Base-by-base conservation (phyloP, 805 yeast species). In the Saccharomycopsis guyanensis region DNA sequence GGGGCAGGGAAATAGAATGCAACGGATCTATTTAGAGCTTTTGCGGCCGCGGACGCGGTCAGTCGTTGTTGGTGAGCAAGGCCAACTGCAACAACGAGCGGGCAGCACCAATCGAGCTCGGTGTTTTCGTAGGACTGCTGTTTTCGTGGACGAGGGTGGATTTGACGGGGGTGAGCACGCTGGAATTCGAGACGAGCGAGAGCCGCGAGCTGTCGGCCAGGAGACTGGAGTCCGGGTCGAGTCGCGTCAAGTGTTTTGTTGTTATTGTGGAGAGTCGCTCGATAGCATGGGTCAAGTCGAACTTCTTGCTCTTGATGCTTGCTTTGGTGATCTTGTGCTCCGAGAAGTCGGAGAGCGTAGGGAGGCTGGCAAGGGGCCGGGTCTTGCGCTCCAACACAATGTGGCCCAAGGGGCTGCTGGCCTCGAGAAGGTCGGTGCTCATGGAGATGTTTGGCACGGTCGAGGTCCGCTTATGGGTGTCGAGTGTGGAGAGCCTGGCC, bases 51-150 rank as follows among this genome's bases (percentile, higher is more conserved):
- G n/a, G n/a, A n/a, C n/a, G n/a, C n/a, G n/a, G n/a, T n/a, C n/a
- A n/a, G 19, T 16, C n/a, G 19, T 37, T 37, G 10, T 20, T 25
- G 19, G 10, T 25, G 24, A 25, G 29, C 37, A 42, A 34, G 4
- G 45, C 27, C 32, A 42, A 34, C 24, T 42, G 45, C 16, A 42
- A 20, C 32, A 42, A 34, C n/a, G 29, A 16, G 20, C 27, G 33
- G n/a, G 45, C 45, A 4, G 45, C 45, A 4, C 45, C 45, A 16
- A 42, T 42, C 15, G 39, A 33, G 13, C 16, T 42, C 6, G 45
- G 40, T 13, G 45, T 42, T 10, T 32, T 18, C 10, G 29, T 7
- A 25, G 29, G 29, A 25, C 29, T 25, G 20, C 20, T 18, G 18
- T 33, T 33, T 8, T 10, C 32, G 8, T 8, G 32, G 8, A 13